phyloP scores from a whole-genome alignment of 2,329 filamentous ascomycete species.

The Alternaria brassicicola region DNA sequence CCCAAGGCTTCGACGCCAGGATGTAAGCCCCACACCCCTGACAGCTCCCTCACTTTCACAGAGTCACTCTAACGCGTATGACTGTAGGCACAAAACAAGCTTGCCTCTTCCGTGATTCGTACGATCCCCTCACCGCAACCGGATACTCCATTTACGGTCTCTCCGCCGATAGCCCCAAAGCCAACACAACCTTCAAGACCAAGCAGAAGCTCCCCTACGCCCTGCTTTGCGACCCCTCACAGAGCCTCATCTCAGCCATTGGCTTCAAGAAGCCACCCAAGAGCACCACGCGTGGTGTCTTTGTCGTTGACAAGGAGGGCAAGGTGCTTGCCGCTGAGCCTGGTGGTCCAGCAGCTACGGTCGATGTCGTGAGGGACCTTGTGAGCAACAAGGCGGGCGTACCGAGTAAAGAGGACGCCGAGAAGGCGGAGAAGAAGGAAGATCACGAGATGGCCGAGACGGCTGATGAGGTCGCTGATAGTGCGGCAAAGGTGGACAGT shows the following conservation, averaged over 20 bases:
- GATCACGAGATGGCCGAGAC: constrained; percentile 55
- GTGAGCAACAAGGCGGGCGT: constrained; percentile 48
- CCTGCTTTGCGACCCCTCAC: constrained; percentile 80
- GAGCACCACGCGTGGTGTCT: constrained; percentile 84
- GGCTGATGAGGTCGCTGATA: constrained; percentile 24
- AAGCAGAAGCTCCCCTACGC: constrained; percentile 90
- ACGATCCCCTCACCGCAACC: constrained; percentile 74
- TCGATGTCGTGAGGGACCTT: constrained; percentile 76
- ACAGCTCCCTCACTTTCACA: not conserved
- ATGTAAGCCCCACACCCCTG: constrained; percentile 66
- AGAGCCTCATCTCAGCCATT: constrained; percentile 79
- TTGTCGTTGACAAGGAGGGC: constrained; percentile 81
- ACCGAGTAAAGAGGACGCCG: constrained; percentile 27
- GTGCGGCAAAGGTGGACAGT: constrained; percentile 46
- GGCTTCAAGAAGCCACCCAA: constrained; percentile 86
- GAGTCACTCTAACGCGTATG: constrained; percentile 16
- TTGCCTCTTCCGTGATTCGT: constrained; percentile 89
- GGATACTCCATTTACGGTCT: constrained; percentile 90
- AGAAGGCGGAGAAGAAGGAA: constrained; percentile 45
- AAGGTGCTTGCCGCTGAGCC: constrained; percentile 77
- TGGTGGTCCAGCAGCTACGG: constrained; percentile 78
- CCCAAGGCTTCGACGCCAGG: constrained; percentile 93
- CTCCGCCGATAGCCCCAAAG: constrained; percentile 83
- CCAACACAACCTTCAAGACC: constrained; percentile 89
- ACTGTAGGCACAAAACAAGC: constrained; percentile 83